phyloP scores from a whole-genome alignment of 345 rosid species.

The Syzygium oleosum region DNA sequence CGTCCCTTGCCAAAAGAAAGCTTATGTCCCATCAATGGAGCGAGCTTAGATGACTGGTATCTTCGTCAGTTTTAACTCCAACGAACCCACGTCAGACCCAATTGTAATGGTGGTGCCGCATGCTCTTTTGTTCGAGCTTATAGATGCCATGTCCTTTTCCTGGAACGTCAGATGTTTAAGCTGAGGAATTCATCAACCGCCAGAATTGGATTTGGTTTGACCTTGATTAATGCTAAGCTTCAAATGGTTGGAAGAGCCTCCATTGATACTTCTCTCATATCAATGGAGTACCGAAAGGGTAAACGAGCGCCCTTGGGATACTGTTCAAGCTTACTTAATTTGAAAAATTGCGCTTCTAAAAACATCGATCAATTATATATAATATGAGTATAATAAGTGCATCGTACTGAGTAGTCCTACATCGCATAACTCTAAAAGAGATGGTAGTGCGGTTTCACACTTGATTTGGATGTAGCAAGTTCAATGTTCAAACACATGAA shows the following conservation, averaged over 20 bases:
- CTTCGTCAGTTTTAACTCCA: neutral
- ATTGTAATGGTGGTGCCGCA: neutral
- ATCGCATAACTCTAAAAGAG: neutral
- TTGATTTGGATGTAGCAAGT: neutral
- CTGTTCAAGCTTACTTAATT: neutral
- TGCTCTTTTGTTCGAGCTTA: neutral
- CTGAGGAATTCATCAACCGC: neutral
- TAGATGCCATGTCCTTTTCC: neutral
- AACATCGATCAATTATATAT: neutral
- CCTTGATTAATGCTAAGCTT: neutral
- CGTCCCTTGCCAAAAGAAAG: neutral
- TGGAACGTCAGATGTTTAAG: neutral
- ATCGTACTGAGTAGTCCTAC: neutral
- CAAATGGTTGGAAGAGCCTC: neutral
- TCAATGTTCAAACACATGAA: neutral
- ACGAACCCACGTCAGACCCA: neutral
- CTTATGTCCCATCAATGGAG: neutral
- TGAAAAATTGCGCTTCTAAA: neutral
- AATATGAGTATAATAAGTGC: neutral
- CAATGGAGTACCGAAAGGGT: neutral
- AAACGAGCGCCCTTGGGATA: neutral
- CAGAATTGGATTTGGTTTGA: neutral
- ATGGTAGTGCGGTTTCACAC: neutral
- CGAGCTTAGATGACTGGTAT: neutral
- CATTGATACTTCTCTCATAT: neutral